Base-by-base conservation (phyloP, 2,329 filamentous ascomycete species). In the Sporothrix schenckii region DNA sequence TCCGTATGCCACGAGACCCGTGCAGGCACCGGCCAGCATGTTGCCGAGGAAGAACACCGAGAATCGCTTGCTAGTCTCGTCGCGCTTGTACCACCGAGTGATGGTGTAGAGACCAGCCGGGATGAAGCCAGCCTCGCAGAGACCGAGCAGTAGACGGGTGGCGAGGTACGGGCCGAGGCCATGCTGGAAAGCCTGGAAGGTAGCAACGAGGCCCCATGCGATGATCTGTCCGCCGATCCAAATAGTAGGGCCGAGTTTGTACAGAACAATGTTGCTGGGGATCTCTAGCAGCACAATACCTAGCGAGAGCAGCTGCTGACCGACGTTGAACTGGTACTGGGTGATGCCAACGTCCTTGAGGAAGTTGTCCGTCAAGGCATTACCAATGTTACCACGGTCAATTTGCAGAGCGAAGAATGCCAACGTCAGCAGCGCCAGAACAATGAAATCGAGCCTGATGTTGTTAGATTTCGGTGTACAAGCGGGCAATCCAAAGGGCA, bases 341-440 rank as follows among this genome's bases (percentile, higher is more conserved):
- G 79, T 80, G 69, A 87, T 81, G 16, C 79, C 76, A 6, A 86
- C 80, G 70, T 87, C 84, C 3, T 79, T 71, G 16, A 83, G 80
- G 56, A 87, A 81, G 3, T 80, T 83, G 53, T 86, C 84, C 3
- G 84, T 87, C 52, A 87, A 74, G 2, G 85, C 85, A 47, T 84
- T 85, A 69, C 81, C 81, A 68, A 63, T 69, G 27, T 63, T 69
- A 82, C 83, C 58, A 30, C 69, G 69, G 50, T 70, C 69, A 5
- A 70, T 24, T 19, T 70, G 69, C 34, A 70, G 56, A 3, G 21
- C 60, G 19, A 70, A 70, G 11, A 70, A 70, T 1, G 60, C 69
- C 39, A 69, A 13, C 14, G 41, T 70, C 52, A 70, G 58, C 39
- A 70, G 9, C 11, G 69, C 14, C 69, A 71, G 65, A 2, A 54